Conservation (phyloP, 805 yeast species). For the Brettanomyces sp. region DNA sequence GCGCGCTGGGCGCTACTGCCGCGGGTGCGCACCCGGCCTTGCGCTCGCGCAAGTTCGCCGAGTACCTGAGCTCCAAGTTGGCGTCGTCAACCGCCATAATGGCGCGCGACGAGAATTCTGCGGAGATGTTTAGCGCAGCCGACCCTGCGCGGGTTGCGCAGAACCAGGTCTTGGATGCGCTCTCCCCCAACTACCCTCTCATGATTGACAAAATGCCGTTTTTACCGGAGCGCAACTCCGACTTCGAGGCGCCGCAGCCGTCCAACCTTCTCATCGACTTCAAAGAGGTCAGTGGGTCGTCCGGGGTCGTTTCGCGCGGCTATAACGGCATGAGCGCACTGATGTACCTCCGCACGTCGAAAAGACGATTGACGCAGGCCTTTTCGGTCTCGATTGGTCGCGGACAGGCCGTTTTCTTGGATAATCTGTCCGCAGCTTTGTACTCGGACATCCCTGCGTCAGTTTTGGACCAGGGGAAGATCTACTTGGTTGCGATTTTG, state of each 20-base stretch:
- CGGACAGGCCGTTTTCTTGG: slow-evolving; percentile 48
- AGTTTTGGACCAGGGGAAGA: slow-evolving; percentile 49
- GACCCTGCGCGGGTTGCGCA: slow-evolving; percentile 53
- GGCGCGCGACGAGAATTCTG: slow-evolving; percentile 53
- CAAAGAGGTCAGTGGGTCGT: slow-evolving; percentile 54
- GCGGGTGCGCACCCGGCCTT: slow-evolving; percentile 3
- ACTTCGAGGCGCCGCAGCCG: slow-evolving; percentile 42
- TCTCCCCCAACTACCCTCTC: slow-evolving; percentile 63
- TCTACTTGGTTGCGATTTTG: slow-evolving; percentile 67
- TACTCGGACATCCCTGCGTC: slow-evolving; percentile 67
- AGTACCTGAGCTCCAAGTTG: slow-evolving; percentile 20
- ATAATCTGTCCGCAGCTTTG: slow-evolving; percentile 68
- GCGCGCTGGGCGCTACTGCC: slow-evolving; percentile 7
- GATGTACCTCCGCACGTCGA: slow-evolving; percentile 57
- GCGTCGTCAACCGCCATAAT: slow-evolving; percentile 47
- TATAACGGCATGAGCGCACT: slow-evolving; percentile 66
- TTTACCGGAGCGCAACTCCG: slow-evolving; percentile 36
- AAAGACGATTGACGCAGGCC: slow-evolving; percentile 66
- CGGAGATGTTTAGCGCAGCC: slow-evolving; percentile 37
- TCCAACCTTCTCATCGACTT: slow-evolving; percentile 71
- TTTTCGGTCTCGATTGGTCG: slow-evolving; percentile 59
- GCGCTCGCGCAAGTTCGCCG: slow-evolving; percentile 22
- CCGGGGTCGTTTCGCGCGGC: slow-evolving; percentile 53
- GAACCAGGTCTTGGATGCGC: slow-evolving; percentile 61
- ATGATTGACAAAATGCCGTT: slow-evolving; percentile 25